A percentile compares a stretch with the other conserved stretches of the same genome.
phyloP scores from a whole-genome alignment of 2,329 filamentous ascomycete species.

The Zymoseptoria tritici region DNA sequence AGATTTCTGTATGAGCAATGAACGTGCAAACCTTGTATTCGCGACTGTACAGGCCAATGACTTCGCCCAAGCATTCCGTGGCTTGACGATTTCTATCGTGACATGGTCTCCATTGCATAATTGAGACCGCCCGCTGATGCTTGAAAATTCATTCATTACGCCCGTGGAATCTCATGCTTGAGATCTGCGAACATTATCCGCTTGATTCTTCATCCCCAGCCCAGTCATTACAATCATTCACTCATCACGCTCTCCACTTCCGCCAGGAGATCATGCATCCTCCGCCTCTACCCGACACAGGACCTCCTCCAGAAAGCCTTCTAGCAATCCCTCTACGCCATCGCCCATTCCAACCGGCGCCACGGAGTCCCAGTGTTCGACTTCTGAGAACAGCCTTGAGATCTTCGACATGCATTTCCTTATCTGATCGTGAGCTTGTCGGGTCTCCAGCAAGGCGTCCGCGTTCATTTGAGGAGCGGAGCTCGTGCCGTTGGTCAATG shows the following conservation, averaged over 20 bases:
- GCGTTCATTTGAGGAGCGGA: neutral
- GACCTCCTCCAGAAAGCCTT: slow-evolving; percentile 89
- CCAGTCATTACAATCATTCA: neutral
- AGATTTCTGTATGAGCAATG: too few species aligned
- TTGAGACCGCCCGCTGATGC: neutral
- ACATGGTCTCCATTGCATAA: neutral
- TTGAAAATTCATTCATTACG: neutral
- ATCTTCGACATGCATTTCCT: slow-evolving; percentile 75
- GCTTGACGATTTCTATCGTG: neutral
- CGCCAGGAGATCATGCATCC: slow-evolving; percentile 47
- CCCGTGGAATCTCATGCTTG: too few species aligned
- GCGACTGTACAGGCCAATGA: neutral
- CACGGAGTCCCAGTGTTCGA: slow-evolving; percentile 79
- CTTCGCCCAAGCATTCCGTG: neutral
- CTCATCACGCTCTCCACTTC: neutral
- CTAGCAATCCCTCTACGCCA: slow-evolving; percentile 79
- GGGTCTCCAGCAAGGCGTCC: slow-evolving; percentile 35
- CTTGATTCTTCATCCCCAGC: too few species aligned
- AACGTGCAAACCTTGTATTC: too few species aligned
- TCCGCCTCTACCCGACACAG: slow-evolving; percentile 83
- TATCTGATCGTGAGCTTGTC: slow-evolving; percentile 75
- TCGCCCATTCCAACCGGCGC: slow-evolving; percentile 91
- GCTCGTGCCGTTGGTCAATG: slow-evolving; percentile 1
- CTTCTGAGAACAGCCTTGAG: slow-evolving; percentile 75
- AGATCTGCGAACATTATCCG: too few species aligned